Evolutionary conservation across 192 early-diverging fungal genomes (phyloP), one percentile per base, ranked within the genome.

Genomic region (Mortierella claussenii): DNA sequence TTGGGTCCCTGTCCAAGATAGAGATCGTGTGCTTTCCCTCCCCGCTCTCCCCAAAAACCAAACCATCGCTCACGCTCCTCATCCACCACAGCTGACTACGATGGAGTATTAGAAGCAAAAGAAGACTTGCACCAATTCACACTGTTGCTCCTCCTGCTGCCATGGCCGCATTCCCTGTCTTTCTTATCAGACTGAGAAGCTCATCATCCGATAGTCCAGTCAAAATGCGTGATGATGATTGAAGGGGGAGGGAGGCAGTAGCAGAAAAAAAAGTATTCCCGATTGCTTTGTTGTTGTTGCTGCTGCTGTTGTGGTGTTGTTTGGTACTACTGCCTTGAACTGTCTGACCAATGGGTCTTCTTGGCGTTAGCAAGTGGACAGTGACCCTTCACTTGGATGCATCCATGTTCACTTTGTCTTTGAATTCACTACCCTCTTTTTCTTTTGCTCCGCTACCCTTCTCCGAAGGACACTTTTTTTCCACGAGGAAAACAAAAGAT

Each of bases 391-490:
- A n/a, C 44, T 51, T 44, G 23, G 48, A 57, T 68, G 65, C 51
- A 43, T 68, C 65, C 65, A 58, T 68, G 65, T 46, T 47, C 43
- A 43, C 28, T 20, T 7, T 36, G 18, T 23, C 21, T 17, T 59
- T n/a, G 3, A 11, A 30, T 27, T 53, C 24, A 11, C 17, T 20
- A 5, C 21, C 9, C 0, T 56, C 42, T 37, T 42, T 20, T 2
- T 55, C 17, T 21, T 13, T 9, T 53, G 6, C 50, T 46, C 24
- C 56, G 43, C 42, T n/a, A 53, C 4, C 50, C 3, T n/a, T 12
- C 28, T 20, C 12, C 47, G 47, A 24, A 10, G 47, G 11, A 23
- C 21, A 49, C 4, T 24, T 3, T 49, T 1, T 23, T 40, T 40
- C 8, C 34, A 7, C 15, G n/a, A n/a, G n/a, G n/a, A 20, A 59